Evolutionary conservation across 1,284 basidiomycete genomes (phyloP).

Genomic region (Melampsora medusae): DNA sequence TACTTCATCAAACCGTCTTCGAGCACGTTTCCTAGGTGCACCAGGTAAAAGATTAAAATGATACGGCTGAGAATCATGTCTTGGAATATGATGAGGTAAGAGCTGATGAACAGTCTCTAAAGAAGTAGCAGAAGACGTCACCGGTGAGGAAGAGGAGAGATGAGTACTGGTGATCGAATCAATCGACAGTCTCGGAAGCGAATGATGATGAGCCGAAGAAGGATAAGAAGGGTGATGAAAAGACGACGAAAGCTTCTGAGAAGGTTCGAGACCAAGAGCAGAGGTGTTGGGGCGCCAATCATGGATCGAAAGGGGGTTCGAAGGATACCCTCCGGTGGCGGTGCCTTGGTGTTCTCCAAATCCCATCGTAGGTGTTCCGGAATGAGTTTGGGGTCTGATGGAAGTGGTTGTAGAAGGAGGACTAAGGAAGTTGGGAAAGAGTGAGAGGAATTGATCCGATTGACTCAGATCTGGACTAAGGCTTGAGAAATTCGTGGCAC

Average conservation of each 20-base stretch:
- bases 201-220: background rate
- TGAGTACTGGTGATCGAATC: background rate
- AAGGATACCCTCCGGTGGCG: background rate
- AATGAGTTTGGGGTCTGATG: conserved; percentile 22
- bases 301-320: background rate
- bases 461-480: background rate
- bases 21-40: conserved; percentile 69
- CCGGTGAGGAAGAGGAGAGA: too few relatives aligned
- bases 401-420: background rate
- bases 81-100: too few relatives aligned
- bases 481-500: background rate
- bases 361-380: background rate
- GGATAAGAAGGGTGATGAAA: background rate
- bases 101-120: too few relatives aligned
- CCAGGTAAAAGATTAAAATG: conserved; percentile 35
- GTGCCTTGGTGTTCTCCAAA: background rate
- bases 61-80: conserved; percentile 11
- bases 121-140: too few relatives aligned
- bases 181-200: background rate
- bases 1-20: conserved; percentile 73
- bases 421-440: background rate
- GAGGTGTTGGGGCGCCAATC: background rate
- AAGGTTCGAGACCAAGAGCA: background rate
- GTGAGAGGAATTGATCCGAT: background rate
- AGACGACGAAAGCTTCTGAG: background rate